phyloP scores from a whole-genome alignment of 1,284 basidiomycete genomes.

The Malassezia restricta region DNA sequence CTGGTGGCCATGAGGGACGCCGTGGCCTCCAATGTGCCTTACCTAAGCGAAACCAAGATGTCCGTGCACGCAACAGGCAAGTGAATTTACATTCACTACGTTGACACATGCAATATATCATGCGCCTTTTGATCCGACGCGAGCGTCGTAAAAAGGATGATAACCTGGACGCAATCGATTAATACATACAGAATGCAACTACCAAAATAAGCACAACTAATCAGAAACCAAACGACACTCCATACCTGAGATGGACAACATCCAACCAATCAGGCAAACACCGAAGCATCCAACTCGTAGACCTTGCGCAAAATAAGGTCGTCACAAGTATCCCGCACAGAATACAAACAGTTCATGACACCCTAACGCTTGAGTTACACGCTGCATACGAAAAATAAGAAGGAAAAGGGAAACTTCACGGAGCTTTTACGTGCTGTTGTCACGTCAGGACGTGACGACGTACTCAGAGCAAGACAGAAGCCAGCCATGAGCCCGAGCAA shows the following conservation, averaged over 20 bases:
- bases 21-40: neutral
- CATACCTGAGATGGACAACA: conserved; percentile 50
- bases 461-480: conserved; percentile 26
- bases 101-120: conserved; percentile 26
- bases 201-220: conserved; percentile 69
- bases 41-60: neutral
- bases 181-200: conserved; percentile 55
- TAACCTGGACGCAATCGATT: conserved; percentile 8
- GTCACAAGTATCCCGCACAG: conserved; percentile 51
- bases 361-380: conserved; percentile 2
- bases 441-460: neutral
- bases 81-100: too few species aligned
- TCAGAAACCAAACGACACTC: conserved; percentile 70
- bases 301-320: conserved; percentile 63
- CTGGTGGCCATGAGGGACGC: neutral
- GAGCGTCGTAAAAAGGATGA: conserved; percentile 37
- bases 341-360: conserved; percentile 43
- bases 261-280: conserved; percentile 75
- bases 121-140: conserved; percentile 25
- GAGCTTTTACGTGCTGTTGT: conserved; percentile 21
- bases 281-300: conserved; percentile 78
- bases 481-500: conserved; percentile 33
- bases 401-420: conserved; percentile 51
- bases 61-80: too few species aligned
- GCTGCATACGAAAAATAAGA: conserved; percentile 76